These are phyloP conservation scores for Hypoxylon sp. DNA, from an alignment of 2,329 filamentous ascomycete species.

Conservation along the genomic window DNA sequence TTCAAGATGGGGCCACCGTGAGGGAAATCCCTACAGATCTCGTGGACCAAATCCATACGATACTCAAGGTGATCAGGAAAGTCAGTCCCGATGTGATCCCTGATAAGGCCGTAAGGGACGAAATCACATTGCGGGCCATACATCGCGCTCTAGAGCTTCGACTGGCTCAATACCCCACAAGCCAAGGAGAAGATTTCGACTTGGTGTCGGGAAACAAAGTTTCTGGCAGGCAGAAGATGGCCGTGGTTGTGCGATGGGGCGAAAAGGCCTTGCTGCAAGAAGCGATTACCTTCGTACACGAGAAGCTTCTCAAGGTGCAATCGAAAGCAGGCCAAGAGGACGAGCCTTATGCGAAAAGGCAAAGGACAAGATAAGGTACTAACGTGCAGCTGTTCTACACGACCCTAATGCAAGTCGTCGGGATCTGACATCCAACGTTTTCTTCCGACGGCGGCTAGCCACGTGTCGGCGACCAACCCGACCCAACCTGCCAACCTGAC, in stretches of 20 bases:
- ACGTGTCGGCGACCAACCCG: slow-evolving; percentile 21
- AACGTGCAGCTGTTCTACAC: neutral
- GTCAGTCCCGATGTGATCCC: slow-evolving; percentile 52
- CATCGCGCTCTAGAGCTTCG: slow-evolving; percentile 50
- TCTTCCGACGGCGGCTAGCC: slow-evolving; percentile 19
- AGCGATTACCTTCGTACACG: slow-evolving; percentile 53
- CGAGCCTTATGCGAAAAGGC: slow-evolving; percentile 45
- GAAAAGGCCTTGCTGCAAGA: slow-evolving; percentile 74
- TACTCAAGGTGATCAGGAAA: slow-evolving; percentile 61
- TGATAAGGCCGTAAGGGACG: slow-evolving; percentile 60
- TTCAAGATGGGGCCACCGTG: slow-evolving; percentile 50
- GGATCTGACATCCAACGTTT: slow-evolving; percentile 5
- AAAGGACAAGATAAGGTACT: slow-evolving; percentile 36
- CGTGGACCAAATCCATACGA: slow-evolving; percentile 58
- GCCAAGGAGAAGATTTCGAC: slow-evolving; percentile 51
- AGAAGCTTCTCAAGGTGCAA: slow-evolving; percentile 37
- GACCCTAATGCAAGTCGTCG: slow-evolving; percentile 19
- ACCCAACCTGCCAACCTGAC: slow-evolving; percentile 11
- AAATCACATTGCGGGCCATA: slow-evolving; percentile 54
- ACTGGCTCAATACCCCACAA: slow-evolving; percentile 54
- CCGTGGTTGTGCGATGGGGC: slow-evolving; percentile 71
- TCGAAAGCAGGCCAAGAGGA: slow-evolving; percentile 24
- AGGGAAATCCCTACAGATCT: slow-evolving; percentile 59
- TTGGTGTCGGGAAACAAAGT: slow-evolving; percentile 47
- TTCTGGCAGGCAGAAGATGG: slow-evolving; percentile 62